Base-by-base conservation (phyloP, 2,329 filamentous ascomycete genomes). In the Sporothrix inflata region DNA sequence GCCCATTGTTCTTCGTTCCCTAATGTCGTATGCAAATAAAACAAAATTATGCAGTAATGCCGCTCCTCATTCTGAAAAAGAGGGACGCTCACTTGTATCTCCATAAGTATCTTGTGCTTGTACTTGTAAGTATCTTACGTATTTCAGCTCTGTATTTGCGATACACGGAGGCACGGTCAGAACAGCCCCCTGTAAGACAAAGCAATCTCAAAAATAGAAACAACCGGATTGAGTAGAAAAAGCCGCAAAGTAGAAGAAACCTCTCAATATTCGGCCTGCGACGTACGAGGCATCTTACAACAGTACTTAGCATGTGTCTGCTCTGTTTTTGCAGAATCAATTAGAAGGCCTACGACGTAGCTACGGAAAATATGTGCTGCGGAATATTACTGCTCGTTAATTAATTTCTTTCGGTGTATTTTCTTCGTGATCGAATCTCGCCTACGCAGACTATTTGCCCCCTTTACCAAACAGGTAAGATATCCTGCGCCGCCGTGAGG, bases 61-160 rank as follows among this genome's bases (percentile, higher is more conserved):
- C 53, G 27, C 24, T 34, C 53, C 27, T 57, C 53, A 57, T 57
- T 57, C 53, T 27, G 34, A 57, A 57, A 57, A 57, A 57, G 53
- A 34, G 27, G 53, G 53, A 57, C 53, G 2, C 45, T 47, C 45
- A 47, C 45, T 47, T 2, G 1, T 12, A 27, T 34, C 14, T n/a
- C 12, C 9, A 16, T 30, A n/a, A 57, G 24, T 30, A 19, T 53
- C 49, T 12, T 53, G 49, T 24, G 49, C 49, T 53, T 53, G 49
- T 53, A 53, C 11, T 21, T 53, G 0, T 21, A 53, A 24, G 49
- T 53, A 21, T 8, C 11, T n/a, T n/a, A n/a, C n/a, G n/a, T 14
- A 57, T 21, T 30, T 21, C 30, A 3, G 6, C 30, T 3, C 30
- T 57, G 24, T 24, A 0, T 53, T 4, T n/a, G 24, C 8, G 8